phyloP scores from a whole-genome alignment of 139 green algal species.

The Closterium sp. region DNA sequence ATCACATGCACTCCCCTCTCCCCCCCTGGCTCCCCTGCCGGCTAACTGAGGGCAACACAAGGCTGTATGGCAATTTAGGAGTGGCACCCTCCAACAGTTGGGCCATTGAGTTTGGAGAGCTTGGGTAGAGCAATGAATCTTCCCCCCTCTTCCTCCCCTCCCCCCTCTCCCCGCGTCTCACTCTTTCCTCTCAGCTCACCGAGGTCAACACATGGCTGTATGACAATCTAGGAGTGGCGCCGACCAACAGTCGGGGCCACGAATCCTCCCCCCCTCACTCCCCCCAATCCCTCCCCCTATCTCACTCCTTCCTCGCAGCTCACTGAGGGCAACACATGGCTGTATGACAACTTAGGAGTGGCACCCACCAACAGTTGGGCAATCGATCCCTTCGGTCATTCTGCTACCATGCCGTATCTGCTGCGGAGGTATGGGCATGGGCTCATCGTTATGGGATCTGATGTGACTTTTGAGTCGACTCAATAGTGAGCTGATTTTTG shows the following conservation, averaged over 20 bases:
- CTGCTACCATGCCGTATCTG: slow-evolving; percentile 36
- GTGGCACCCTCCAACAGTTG: too few relatives aligned
- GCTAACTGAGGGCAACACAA: too few relatives aligned
- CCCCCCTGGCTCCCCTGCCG: too few relatives aligned
- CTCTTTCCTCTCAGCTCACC: slow-evolving; percentile 17
- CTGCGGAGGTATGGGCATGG: background rate
- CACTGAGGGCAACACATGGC: slow-evolving; percentile 38
- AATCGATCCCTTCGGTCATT: slow-evolving; percentile 44
- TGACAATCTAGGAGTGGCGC: slow-evolving; percentile 28
- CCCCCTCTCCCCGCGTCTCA: background rate
- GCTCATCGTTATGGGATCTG: too few relatives aligned
- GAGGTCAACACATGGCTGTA: slow-evolving; percentile 47
- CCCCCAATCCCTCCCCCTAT: too few relatives aligned
- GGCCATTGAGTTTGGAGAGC: too few relatives aligned
- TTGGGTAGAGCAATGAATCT: too few relatives aligned
- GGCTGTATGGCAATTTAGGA: too few relatives aligned
- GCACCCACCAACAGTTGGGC: slow-evolving; percentile 28
- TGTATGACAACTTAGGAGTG: slow-evolving; percentile 14
- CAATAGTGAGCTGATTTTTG: too few relatives aligned
- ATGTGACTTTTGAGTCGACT: too few relatives aligned
- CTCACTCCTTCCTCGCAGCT: slow-evolving; percentile 23
- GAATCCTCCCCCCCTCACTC: slow-evolving; percentile 41
- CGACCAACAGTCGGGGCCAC: slow-evolving; percentile 29
- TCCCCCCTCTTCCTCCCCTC: background rate
- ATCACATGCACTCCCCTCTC: too few relatives aligned